phyloP scores from a whole-genome alignment of 805 yeast genomes.

The Debaryomyces tyrocola region DNA sequence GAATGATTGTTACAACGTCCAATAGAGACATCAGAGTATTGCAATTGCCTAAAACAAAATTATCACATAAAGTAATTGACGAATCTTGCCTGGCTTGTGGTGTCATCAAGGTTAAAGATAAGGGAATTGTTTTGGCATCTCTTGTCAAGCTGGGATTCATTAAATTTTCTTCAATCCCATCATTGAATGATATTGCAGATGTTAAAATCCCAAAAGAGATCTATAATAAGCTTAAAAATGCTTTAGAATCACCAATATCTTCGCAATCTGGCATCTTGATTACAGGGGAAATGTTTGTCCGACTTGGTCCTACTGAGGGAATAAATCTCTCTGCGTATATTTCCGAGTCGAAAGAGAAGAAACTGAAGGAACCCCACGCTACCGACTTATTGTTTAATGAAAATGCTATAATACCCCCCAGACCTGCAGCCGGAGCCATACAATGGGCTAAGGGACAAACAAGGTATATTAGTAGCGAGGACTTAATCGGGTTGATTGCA shows the following conservation, averaged over 20 bases:
- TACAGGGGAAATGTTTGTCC: constrained; percentile 58
- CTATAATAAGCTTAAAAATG: constrained; percentile 19
- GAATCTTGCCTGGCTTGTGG: constrained; percentile 49
- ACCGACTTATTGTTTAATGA: constrained; percentile 70
- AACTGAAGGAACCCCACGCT: constrained; percentile 18
- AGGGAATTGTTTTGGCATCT: constrained; percentile 49
- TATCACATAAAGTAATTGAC: constrained; percentile 62
- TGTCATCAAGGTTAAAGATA: constrained; percentile 43
- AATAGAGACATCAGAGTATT: constrained; percentile 61
- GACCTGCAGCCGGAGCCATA: constrained; percentile 77
- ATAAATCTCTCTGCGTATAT: constrained; percentile 23
- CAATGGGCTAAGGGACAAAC: constrained; percentile 84
- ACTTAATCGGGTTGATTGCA: constrained; percentile 64
- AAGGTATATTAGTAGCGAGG: constrained; percentile 57
- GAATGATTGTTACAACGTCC: constrained; percentile 59
- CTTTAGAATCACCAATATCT: constrained; percentile 20
- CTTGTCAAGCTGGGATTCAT: constrained; percentile 48
- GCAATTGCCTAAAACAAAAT: constrained; percentile 58
- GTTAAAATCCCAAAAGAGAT: constrained; percentile 37
- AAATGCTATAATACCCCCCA: constrained; percentile 63
- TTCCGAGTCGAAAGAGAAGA: constrained; percentile 18
- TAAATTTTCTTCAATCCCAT: constrained; percentile 55
- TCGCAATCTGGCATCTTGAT: constrained; percentile 34
- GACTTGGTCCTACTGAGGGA: constrained; percentile 52
- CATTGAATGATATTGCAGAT: constrained; percentile 57